A percentile compares a stretch with the other conserved stretches of the same genome.
Conservation (phyloP, 345 rosid genomes). For the Corymbia maculata region DNA sequence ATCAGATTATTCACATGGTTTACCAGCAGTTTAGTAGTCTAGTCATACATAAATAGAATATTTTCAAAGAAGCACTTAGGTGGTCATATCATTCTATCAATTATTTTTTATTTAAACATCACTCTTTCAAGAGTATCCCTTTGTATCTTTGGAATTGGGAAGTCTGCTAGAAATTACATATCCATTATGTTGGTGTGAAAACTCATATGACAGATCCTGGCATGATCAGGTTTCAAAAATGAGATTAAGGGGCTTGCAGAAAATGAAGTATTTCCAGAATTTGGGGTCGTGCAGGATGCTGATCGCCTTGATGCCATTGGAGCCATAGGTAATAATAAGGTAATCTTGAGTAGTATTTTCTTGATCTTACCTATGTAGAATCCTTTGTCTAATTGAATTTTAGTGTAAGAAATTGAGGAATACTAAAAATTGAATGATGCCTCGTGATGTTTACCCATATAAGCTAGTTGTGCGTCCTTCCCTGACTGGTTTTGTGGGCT, state of each 20-base stretch:
- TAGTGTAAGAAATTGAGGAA: not conserved
- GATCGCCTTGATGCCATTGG: slow-evolving; percentile 94
- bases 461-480: not conserved
- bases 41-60: not conserved
- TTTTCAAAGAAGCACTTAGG: not conserved
- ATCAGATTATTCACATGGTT: not conserved
- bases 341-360: not conserved
- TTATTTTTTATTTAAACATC: not conserved
- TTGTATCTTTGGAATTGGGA: not conserved
- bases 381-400: not conserved
- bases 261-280: slow-evolving; percentile 41
- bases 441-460: not conserved
- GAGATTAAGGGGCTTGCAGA: slow-evolving; percentile 39
- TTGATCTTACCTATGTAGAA: not conserved
- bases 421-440: not conserved
- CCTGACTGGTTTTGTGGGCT: not conserved
- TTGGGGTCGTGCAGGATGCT: slow-evolving; percentile 92
- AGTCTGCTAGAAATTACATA: not conserved
- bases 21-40: not conserved
- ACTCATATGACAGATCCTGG: not conserved
- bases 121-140: not conserved
- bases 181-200: not conserved
- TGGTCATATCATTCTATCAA: not conserved
- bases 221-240: slow-evolving; percentile 62
- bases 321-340: slow-evolving; percentile 45